These are phyloP conservation scores for Pythium oligandrum DNA, from an alignment of 352 stramenopile species.

Conservation along the genomic window DNA sequence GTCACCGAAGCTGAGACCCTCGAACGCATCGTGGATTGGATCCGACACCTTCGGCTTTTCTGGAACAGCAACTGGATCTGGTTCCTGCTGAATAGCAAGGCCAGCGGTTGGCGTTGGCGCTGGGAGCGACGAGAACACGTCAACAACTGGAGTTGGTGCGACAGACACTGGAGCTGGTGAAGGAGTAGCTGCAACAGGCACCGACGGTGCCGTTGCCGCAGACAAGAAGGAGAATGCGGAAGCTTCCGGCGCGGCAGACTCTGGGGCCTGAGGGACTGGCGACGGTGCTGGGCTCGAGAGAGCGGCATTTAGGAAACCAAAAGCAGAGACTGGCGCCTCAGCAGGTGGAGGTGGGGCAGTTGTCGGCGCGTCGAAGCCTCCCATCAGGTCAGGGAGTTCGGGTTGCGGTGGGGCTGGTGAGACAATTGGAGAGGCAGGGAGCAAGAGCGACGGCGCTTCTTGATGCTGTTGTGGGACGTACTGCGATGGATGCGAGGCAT, in stretches of 20 bases:
- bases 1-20: constrained; percentile 51
- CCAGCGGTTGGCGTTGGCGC: constrained; percentile 30
- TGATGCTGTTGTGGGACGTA: not conserved
- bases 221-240: constrained; percentile 59
- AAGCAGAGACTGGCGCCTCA: constrained; percentile 17
- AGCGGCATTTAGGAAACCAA: constrained; percentile 30
- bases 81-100: constrained; percentile 5
- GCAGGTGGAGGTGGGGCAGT: too few relatives aligned
- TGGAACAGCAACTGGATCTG: constrained; percentile 16
- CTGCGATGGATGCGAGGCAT: constrained; percentile 1
- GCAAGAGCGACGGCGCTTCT: not conserved
- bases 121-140: constrained; percentile 59
- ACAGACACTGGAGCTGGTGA: constrained; percentile 4
- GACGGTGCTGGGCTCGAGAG: constrained; percentile 3
- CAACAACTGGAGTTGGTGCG: constrained; percentile 12
- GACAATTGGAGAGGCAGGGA: constrained; percentile 1
- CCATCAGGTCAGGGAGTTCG: constrained; percentile 13
- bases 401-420: constrained; percentile 1
- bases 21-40: constrained; percentile 79
- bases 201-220: constrained; percentile 5
- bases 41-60: constrained; percentile 35
- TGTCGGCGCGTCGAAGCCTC: too few relatives aligned
- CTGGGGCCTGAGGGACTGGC: constrained; percentile 12
- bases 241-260: constrained; percentile 8
- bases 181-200: constrained; percentile 13